Conservation (phyloP, 305 asterid genomes). For the Fraxinus xanthoxyloides region DNA sequence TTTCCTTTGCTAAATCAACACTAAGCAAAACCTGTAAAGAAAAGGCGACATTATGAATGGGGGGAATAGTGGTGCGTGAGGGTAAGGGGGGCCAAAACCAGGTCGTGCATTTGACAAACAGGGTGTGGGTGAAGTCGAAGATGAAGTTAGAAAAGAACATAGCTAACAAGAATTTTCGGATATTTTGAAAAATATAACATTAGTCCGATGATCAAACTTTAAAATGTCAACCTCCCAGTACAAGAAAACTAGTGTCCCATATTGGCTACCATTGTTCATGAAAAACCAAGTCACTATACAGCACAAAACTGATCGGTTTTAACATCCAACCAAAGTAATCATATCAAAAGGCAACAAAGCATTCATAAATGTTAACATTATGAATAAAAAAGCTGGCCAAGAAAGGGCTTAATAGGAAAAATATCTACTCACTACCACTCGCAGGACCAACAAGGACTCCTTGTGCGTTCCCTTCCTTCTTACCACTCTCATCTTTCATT, state of each 20-base stretch:
- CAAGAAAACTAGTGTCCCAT: too few species aligned
- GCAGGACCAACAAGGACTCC: slow-evolving; percentile 95
- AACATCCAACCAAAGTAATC: background rate
- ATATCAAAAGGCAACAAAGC: slow-evolving; percentile 17
- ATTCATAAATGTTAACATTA: slow-evolving; percentile 1
- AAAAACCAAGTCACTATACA: too few species aligned
- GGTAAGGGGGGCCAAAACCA: background rate
- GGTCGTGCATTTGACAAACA: too few species aligned
- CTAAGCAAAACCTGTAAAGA: background rate
- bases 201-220: too few species aligned
- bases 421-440: slow-evolving; percentile 33
- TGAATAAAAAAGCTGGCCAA: slow-evolving; percentile 1
- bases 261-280: background rate
- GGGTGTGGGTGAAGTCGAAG: background rate
- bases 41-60: background rate
- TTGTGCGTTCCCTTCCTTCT: slow-evolving; percentile 96
- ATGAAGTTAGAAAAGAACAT: background rate
- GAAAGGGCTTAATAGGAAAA: background rate
- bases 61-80: too few species aligned
- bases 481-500: slow-evolving; percentile 65
- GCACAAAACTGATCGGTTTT: too few species aligned
- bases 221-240: too few species aligned
- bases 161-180: too few species aligned
- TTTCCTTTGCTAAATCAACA: background rate
- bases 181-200: background rate